Conservation (phyloP, 352 stramenopile species). For the Ophiocytium majus region DNA sequence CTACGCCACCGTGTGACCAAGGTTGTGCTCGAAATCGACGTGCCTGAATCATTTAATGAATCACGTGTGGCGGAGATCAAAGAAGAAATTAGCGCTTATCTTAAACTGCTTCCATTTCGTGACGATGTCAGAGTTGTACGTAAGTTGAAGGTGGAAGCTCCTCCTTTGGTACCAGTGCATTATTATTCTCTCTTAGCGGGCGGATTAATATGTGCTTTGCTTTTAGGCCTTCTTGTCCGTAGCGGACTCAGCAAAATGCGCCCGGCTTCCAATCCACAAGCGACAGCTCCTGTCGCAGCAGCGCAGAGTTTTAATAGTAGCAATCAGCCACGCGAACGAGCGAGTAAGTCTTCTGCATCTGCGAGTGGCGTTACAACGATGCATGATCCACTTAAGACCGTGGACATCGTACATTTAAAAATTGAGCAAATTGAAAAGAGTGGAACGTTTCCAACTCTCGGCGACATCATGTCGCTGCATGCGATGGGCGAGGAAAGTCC, state of each 20-base stretch:
- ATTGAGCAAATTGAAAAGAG: slow-evolving; percentile 12
- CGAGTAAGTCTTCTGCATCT: neutral
- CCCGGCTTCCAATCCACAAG: neutral
- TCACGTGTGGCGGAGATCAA: neutral
- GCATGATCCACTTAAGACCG: neutral
- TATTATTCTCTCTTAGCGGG: neutral
- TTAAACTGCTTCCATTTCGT: neutral
- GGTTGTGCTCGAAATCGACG: neutral
- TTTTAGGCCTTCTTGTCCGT: neutral
- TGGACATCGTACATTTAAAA: slow-evolving; percentile 1
- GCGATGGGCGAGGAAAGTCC: neutral
- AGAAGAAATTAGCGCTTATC: neutral
- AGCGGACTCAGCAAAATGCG: neutral
- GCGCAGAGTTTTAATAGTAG: too few species aligned
- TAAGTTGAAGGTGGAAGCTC: neutral
- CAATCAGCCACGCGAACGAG: too few species aligned
- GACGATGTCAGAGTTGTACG: neutral
- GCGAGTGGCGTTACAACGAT: neutral
- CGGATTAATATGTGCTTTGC: neutral
- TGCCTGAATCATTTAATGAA: neutral
- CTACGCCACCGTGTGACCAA: neutral
- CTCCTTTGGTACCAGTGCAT: too few species aligned
- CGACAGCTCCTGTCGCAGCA: too few species aligned
- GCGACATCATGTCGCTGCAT: neutral
- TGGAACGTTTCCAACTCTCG: slow-evolving; percentile 5